These are phyloP conservation scores for Crithidia acanthocephali DNA, from an alignment of 208 protist species.

Conservation along the genomic window DNA sequence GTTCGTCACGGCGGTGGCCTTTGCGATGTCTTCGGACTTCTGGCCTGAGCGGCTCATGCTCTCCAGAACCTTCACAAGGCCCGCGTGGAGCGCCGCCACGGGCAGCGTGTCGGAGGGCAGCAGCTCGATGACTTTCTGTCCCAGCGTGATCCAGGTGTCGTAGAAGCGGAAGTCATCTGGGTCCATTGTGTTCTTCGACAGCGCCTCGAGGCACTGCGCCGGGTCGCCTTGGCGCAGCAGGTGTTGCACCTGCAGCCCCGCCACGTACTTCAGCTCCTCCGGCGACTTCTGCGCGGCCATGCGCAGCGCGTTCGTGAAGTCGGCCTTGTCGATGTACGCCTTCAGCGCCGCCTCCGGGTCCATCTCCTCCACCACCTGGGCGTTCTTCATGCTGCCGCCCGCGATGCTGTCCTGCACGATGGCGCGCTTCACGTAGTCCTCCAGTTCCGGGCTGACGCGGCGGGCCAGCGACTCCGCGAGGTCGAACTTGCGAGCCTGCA, in stretches of 20 bases:
- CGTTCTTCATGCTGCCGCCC: conserved; percentile 69
- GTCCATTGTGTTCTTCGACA: conserved; percentile 67
- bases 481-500: conserved; percentile 93
- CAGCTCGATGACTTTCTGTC: conserved; percentile 57
- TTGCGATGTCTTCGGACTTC: conserved; percentile 79
- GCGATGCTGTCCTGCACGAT: conserved; percentile 92
- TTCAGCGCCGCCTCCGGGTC: conserved; percentile 90
- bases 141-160: conserved; percentile 77
- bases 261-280: conserved; percentile 77
- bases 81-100: conserved; percentile 60
- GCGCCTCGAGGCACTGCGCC: conserved; percentile 60
- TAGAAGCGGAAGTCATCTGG: conserved; percentile 92
- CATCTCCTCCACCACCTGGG: conserved; percentile 89
- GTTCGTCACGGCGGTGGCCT: conserved; percentile 66
- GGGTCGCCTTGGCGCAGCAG: conserved; percentile 64
- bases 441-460: conserved; percentile 86
- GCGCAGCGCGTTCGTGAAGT: conserved; percentile 84
- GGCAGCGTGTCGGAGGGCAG: conserved; percentile 36
- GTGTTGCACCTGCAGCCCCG: conserved; percentile 80
- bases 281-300: conserved; percentile 69
- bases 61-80: conserved; percentile 68
- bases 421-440: conserved; percentile 88
- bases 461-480: conserved; percentile 87
- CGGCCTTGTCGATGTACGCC: conserved; percentile 82
- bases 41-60: conserved; percentile 84